Percentiles rank a stretch among this genome's conserved stretches.
Conservation (phyloP, 768 basidiomycete species). For the Chalciporus sphaerocephalus region DNA sequence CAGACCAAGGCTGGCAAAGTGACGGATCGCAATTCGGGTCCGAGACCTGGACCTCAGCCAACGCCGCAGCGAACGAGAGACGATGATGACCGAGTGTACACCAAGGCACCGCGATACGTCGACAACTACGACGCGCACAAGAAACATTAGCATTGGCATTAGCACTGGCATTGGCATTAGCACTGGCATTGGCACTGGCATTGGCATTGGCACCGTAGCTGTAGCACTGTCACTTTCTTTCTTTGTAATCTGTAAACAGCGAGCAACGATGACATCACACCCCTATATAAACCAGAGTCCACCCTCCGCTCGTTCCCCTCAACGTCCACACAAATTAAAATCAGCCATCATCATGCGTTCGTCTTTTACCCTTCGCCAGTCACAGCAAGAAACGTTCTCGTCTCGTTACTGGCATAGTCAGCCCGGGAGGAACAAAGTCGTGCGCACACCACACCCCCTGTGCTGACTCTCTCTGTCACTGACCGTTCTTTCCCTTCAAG, state of each 20-base stretch:
- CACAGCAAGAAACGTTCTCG: constrained; percentile 23
- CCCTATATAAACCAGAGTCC: constrained; percentile 21
- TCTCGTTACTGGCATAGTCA: constrained; percentile 34
- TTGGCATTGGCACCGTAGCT: too few species aligned
- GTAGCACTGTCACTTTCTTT: too few species aligned
- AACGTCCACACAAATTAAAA: neutral
- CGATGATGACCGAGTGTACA: constrained; percentile 8
- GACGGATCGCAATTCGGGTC: neutral
- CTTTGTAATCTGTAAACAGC: constrained; percentile 6
- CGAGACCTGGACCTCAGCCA: constrained; percentile 2
- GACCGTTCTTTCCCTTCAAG: constrained; percentile 11
- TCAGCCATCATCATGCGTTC: constrained; percentile 20
- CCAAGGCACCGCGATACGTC: constrained; percentile 4
- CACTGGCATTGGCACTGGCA: too few species aligned
- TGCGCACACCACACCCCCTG: constrained; percentile 6
- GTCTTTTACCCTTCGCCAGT: constrained; percentile 21
- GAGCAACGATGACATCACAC: constrained; percentile 28
- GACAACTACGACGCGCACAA: neutral
- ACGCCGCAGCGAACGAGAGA: constrained; percentile 2
- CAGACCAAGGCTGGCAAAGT: constrained; percentile 4
- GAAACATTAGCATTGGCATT: neutral
- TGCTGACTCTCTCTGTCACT: neutral
- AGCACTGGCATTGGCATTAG: too few species aligned
- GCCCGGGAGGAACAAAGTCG: constrained; percentile 31
- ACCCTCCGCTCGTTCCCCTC: constrained; percentile 18